phyloP scores from a whole-genome alignment of 495 filamentous ascomycete genomes.

The Neurospora pannonica region DNA sequence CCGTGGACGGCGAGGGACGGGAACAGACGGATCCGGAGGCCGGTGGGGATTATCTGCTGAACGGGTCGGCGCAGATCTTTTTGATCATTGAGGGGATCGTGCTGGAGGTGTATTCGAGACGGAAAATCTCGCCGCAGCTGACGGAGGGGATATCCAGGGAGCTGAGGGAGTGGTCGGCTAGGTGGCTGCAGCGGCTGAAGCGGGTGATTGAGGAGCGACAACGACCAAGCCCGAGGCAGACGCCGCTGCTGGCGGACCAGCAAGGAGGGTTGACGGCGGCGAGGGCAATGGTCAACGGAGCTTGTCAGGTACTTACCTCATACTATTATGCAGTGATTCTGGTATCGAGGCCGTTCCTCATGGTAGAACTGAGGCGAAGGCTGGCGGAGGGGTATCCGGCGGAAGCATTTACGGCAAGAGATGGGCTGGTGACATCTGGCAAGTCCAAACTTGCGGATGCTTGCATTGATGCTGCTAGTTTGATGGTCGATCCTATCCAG shows the following conservation, averaged over 20 bases:
- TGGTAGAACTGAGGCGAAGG: constrained; percentile 35
- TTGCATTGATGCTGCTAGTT: constrained; percentile 37
- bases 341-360: constrained; percentile 36
- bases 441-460: constrained; percentile 35
- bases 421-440: constrained; percentile 11
- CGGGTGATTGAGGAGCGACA: constrained; percentile 11
- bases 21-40: constrained; percentile 15
- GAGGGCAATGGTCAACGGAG: constrained; percentile 20
- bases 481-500: constrained; percentile 33
- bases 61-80: constrained; percentile 35
- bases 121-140: constrained; percentile 35
- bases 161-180: constrained; percentile 34
- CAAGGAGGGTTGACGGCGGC: too few species aligned
- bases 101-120: constrained; percentile 32
- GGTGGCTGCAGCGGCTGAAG: constrained; percentile 30
- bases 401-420: neutral
- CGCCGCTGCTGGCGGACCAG: neutral
- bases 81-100: constrained; percentile 33
- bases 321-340: constrained; percentile 41
- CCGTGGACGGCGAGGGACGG: constrained; percentile 15
- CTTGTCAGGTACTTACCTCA: constrained; percentile 32
- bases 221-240: neutral
- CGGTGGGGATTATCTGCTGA: constrained; percentile 15
- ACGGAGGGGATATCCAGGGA: constrained; percentile 37
- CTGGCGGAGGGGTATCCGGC: constrained; percentile 16